phyloP scores from a whole-genome alignment of 345 rosid genomes.

The Syzygium aromaticum region DNA sequence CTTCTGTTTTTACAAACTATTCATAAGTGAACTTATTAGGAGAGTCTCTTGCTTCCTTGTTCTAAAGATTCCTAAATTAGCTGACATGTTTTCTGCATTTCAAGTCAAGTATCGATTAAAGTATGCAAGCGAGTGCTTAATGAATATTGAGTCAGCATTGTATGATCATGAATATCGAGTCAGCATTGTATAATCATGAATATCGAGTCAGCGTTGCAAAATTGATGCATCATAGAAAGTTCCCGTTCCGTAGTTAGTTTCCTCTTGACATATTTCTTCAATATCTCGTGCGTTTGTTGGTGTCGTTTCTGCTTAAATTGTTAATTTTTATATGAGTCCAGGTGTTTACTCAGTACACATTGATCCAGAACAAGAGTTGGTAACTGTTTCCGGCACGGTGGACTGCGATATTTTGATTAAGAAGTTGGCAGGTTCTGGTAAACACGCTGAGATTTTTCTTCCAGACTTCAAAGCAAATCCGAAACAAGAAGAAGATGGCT shows the following conservation, averaged over 20 bases:
- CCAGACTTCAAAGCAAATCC: not conserved
- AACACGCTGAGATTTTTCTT: constrained; percentile 36
- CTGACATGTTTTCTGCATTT: not conserved
- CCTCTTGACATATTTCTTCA: not conserved
- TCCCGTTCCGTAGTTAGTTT: not conserved
- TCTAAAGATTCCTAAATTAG: not conserved
- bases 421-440: constrained; percentile 45
- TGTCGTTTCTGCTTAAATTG: not conserved
- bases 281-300: not conserved
- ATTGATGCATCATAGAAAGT: not conserved
- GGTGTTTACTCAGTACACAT: constrained; percentile 57
- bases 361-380: constrained; percentile 39
- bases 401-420: constrained; percentile 35
- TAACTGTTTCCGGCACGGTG: constrained; percentile 47
- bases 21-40: not conserved
- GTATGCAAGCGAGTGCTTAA: not conserved
- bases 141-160: not conserved
- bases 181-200: not conserved
- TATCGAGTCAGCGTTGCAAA: too few species aligned
- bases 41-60: not conserved
- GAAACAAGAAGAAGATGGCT: not conserved
- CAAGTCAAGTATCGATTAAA: not conserved
- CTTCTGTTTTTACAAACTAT: not conserved
- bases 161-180: not conserved
- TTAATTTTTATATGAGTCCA: constrained; percentile 6